Conservation (phyloP, 2,329 filamentous ascomycete species). For the Colletotrichum sp. region DNA sequence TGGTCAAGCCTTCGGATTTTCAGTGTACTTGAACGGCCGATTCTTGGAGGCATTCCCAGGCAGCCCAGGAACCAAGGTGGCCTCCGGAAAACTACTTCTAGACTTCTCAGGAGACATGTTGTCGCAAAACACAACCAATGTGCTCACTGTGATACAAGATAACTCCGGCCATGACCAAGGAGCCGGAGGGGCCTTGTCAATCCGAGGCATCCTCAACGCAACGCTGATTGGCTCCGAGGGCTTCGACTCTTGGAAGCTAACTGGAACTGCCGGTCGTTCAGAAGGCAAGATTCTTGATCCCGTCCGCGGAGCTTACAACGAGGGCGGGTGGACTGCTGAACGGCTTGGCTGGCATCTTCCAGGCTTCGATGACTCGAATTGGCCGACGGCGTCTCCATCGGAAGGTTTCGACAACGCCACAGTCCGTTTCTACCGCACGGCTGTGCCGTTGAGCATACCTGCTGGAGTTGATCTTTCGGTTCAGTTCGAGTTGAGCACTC, state of each 20-base stretch:
- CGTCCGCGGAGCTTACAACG: neutral
- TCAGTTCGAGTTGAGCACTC: neutral
- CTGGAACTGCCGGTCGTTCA: neutral
- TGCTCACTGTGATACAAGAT: neutral
- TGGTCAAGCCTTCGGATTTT: neutral
- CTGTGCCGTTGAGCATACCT: neutral
- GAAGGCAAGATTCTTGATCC: neutral
- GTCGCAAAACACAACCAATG: neutral
- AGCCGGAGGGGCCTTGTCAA: neutral
- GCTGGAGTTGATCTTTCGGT: neutral
- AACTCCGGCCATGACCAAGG: neutral
- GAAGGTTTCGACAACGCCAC: neutral
- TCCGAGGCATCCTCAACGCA: neutral
- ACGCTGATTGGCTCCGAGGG: neutral
- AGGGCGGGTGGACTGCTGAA: neutral
- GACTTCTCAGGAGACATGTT: neutral
- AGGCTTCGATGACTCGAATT: neutral
- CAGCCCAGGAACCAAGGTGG: neutral
- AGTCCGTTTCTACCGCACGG: neutral
- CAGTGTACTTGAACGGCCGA: neutral
- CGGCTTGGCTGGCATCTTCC: neutral
- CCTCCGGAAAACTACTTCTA: neutral
- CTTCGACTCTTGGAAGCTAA: neutral
- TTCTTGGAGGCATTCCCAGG: neutral
- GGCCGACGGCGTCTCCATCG: neutral